Evolutionary conservation across 352 stramenopile species (phyloP).

Genomic region (Phytophthora uliginosa): DNA sequence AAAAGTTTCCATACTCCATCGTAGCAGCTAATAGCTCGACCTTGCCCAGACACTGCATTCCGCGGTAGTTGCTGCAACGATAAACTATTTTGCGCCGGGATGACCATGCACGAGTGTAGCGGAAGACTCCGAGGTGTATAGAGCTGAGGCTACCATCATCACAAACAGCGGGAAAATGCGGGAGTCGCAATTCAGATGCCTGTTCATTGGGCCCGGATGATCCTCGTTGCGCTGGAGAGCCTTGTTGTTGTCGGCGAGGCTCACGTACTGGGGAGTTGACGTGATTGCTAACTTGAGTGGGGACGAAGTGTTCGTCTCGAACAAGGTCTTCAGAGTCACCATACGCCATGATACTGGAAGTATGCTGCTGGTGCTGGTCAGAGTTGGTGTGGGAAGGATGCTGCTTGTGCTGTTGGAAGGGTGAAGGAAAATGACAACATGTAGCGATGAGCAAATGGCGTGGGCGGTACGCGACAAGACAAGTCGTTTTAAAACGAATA

Average conservation of each 20-base stretch:
- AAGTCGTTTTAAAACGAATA: no score
- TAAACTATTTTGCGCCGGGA: not conserved
- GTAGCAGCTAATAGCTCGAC: not conserved
- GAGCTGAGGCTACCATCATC: slow-evolving; percentile 2
- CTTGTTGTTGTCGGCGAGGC: not conserved
- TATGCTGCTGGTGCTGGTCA: no score
- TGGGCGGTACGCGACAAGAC: no score
- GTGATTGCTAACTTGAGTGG: not conserved
- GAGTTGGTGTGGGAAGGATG: no score
- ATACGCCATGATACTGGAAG: not conserved
- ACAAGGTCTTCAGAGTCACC: not conserved
- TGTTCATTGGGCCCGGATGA: not conserved
- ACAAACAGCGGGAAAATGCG: not conserved
- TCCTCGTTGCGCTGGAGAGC: not conserved
- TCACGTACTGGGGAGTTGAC: not conserved
- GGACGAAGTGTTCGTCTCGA: not conserved
- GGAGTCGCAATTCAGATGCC: not conserved
- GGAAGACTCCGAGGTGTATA: not conserved
- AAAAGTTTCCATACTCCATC: not conserved
- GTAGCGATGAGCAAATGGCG: no score
- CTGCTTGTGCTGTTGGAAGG: no score
- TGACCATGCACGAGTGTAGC: not conserved
- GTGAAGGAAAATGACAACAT: no score
- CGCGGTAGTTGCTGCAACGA: not conserved
- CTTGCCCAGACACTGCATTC: not conserved